phyloP scores from a whole-genome alignment of 1,284 basidiomycete species.

The Naganishia albida region DNA sequence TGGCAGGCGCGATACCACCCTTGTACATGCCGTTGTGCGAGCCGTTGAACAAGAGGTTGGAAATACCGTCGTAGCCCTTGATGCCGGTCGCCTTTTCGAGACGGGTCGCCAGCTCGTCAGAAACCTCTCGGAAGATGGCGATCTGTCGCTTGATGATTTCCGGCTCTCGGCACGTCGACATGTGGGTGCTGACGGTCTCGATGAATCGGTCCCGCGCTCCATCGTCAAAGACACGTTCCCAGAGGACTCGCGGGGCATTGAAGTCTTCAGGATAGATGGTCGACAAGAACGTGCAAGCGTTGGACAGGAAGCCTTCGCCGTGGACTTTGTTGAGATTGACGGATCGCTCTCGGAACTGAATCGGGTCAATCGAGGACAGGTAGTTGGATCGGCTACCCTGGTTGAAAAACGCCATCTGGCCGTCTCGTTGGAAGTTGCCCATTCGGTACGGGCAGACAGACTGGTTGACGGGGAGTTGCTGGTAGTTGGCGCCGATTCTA shows the following conservation, averaged over 20 bases:
- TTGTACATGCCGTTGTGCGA: slow-evolving; percentile 42
- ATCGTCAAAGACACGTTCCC: slow-evolving; percentile 74
- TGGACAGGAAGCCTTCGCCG: slow-evolving; percentile 68
- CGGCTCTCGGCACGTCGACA: slow-evolving; percentile 65
- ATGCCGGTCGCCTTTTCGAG: slow-evolving; percentile 72
- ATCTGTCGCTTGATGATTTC: slow-evolving; percentile 71
- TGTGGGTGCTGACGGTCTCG: slow-evolving; percentile 73
- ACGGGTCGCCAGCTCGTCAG: slow-evolving; percentile 69
- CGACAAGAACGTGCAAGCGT: slow-evolving; percentile 71
- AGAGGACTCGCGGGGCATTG: slow-evolving; percentile 81
- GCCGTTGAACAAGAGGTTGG: slow-evolving; percentile 64
- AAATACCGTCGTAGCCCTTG: slow-evolving; percentile 56
- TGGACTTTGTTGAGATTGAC: slow-evolving; percentile 58
- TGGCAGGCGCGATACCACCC: slow-evolving; percentile 42
- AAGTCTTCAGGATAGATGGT: slow-evolving; percentile 83
- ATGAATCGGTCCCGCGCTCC: slow-evolving; percentile 69
- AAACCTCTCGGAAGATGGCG: slow-evolving; percentile 75
- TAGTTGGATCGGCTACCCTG: slow-evolving; percentile 86
- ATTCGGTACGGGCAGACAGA: slow-evolving; percentile 63
- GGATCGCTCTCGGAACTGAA: slow-evolving; percentile 41
- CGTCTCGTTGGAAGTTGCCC: slow-evolving; percentile 75
- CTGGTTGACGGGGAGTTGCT: slow-evolving; percentile 86
- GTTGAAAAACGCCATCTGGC: slow-evolving; percentile 64
- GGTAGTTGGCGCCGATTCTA: slow-evolving; percentile 66
- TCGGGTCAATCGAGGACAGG: slow-evolving; percentile 65